These are phyloP conservation scores for Pseudoneurospora amorphoporcata DNA, from an alignment of 495 filamentous ascomycete genomes.

Conservation along the genomic window DNA sequence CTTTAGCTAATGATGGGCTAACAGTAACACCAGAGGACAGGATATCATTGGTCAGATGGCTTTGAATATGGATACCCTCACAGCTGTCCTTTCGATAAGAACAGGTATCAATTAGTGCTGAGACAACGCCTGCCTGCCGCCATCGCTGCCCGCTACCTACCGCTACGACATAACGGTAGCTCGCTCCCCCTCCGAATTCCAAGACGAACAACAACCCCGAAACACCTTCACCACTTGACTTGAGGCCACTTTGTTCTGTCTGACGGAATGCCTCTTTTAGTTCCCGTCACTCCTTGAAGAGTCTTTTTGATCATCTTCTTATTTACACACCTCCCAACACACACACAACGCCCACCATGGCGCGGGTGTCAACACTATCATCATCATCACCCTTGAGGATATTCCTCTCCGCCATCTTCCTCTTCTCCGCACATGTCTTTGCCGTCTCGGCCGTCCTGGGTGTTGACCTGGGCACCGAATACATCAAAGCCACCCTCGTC, in stretches of 20 bases:
- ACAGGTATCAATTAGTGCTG: slow-evolving; percentile 11
- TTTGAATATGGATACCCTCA: neutral
- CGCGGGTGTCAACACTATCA: slow-evolving; percentile 26
- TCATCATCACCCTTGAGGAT: slow-evolving; percentile 24
- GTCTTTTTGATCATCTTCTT: too few relatives aligned
- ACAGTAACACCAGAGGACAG: neutral
- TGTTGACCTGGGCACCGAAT: slow-evolving; percentile 91
- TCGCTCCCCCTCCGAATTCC: neutral
- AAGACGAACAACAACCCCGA: neutral
- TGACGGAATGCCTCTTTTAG: neutral
- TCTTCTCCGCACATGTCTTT: slow-evolving; percentile 40
- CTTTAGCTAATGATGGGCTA: neutral
- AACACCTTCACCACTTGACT: neutral
- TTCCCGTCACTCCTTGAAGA: neutral
- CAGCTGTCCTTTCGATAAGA: slow-evolving; percentile 28
- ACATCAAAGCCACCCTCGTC: slow-evolving; percentile 91
- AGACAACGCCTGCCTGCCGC: neutral
- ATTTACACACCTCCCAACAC: slow-evolving; percentile 7
- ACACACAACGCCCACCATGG: slow-evolving; percentile 29
- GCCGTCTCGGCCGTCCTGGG: slow-evolving; percentile 69
- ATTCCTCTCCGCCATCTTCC: slow-evolving; percentile 36
- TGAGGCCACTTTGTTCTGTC: neutral
- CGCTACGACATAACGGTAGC: neutral
- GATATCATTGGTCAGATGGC: neutral
- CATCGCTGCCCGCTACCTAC: neutral